phyloP scores from a whole-genome alignment of 768 basidiomycete genomes.

The Auricularia sp. region DNA sequence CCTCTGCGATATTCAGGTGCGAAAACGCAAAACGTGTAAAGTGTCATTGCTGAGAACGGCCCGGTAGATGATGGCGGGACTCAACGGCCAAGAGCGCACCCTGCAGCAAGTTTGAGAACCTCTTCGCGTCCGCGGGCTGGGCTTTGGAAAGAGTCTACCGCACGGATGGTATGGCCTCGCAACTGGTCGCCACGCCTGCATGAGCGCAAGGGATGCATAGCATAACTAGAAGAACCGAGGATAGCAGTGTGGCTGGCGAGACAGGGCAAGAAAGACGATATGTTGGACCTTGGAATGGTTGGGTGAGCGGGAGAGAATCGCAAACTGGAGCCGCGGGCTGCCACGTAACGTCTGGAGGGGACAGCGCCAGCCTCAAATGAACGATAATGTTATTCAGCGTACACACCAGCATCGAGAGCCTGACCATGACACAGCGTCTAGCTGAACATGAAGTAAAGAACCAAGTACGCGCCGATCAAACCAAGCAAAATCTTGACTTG shows the following conservation, averaged over 20 bases:
- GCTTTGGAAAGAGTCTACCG: slow-evolving; percentile 1
- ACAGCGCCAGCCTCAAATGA: no score
- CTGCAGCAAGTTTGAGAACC: neutral
- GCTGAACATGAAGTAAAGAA: slow-evolving; percentile 37
- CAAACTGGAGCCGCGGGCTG: no score
- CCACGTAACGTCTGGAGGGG: no score
- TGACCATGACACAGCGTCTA: no score
- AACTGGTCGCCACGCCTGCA: neutral
- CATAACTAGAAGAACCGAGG: no score
- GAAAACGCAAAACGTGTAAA: neutral
- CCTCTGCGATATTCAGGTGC: slow-evolving; percentile 8
- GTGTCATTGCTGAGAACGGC: neutral
- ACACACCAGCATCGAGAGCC: no score
- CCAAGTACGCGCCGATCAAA: slow-evolving; percentile 51
- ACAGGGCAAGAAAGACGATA: no score
- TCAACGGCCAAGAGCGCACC: slow-evolving; percentile 6
- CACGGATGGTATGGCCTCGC: neutral
- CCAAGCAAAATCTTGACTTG: slow-evolving; percentile 57
- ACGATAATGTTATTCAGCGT: no score
- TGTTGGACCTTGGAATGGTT: no score
- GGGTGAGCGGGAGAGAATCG: no score
- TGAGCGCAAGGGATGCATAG: neutral
- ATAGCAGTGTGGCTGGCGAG: no score
- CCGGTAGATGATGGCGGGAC: slow-evolving; percentile 4
- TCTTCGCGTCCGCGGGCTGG: slow-evolving; percentile 9